A percentile compares a stretch with the other conserved stretches of the same genome.
phyloP scores from a whole-genome alignment of 192 early-diverging fungal species.

The Gigaspora rosea region DNA sequence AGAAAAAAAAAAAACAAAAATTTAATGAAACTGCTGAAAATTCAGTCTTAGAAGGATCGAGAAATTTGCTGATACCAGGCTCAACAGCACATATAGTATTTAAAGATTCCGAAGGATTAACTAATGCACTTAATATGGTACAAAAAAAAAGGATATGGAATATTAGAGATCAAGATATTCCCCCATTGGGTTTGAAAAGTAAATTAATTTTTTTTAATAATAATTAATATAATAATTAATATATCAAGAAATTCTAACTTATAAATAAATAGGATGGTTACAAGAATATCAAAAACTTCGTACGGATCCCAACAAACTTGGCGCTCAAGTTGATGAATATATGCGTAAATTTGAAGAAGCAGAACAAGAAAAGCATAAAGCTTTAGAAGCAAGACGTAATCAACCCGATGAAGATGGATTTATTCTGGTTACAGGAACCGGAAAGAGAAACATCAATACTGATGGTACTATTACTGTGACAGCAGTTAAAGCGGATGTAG shows the following conservation, averaged over 20 bases:
- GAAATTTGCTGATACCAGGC: slow-evolving; percentile 42
- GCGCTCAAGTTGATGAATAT: slow-evolving; percentile 67
- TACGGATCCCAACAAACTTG: slow-evolving; percentile 42
- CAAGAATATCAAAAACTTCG: slow-evolving; percentile 42
- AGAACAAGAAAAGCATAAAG: slow-evolving; percentile 70
- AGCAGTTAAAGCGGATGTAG: slow-evolving; percentile 59
- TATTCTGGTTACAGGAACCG: slow-evolving; percentile 75
- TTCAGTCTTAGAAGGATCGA: not conserved
- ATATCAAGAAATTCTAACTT: not conserved
- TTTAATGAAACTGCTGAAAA: not conserved
- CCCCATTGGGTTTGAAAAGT: not conserved
- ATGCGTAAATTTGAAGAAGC: slow-evolving; percentile 79
- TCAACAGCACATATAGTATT: slow-evolving; percentile 72
- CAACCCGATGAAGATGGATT: slow-evolving; percentile 94
- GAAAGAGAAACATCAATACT: slow-evolving; percentile 62
- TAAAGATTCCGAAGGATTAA: slow-evolving; percentile 64
- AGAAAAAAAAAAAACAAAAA: slow-evolving; percentile 2
- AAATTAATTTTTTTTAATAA: not conserved
- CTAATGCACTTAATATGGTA: slow-evolving; percentile 63
- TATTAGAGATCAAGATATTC: slow-evolving; percentile 42
- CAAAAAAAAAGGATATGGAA: slow-evolving; percentile 60
- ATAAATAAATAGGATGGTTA: slow-evolving; percentile 39
- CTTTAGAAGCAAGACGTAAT: slow-evolving; percentile 66
- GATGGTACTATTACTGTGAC: slow-evolving; percentile 68
- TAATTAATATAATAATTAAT: not conserved